Percentiles rank a stretch among this genome's conserved stretches.
Conservation (phyloP, 345 rosid species). For the Ailanthus altissimus region DNA sequence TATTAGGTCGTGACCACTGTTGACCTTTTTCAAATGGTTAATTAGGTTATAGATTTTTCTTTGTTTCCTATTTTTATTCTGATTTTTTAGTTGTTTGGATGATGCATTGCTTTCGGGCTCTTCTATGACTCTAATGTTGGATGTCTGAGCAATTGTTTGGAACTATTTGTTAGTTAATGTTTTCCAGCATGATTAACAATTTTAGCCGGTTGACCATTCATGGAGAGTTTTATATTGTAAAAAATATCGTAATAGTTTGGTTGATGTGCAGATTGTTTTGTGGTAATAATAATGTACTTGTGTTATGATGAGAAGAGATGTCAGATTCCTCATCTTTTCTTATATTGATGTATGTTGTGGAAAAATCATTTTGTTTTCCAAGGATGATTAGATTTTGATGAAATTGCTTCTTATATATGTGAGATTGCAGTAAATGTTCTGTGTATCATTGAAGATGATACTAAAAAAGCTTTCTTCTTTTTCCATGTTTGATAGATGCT, state of each 20-base stretch:
- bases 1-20: neutral
- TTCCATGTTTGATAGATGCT: neutral
- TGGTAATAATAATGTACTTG: neutral
- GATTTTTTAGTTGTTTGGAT: neutral
- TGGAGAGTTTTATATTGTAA: neutral
- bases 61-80: neutral
- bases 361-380: neutral
- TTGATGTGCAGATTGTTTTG: neutral
- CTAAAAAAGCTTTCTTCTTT: neutral
- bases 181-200: too few species aligned
- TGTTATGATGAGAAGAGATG: neutral
- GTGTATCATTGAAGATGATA: neutral
- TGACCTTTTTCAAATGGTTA: neutral
- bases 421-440: neutral
- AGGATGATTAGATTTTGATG: neutral
- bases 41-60: neutral
- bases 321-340: neutral
- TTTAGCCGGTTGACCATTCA: neutral
- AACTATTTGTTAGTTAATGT: too few species aligned
- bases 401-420: neutral
- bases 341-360: neutral
- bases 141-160: neutral
- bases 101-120: neutral
- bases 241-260: neutral
- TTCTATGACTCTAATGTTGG: neutral